phyloP scores from a whole-genome alignment of 2,329 filamentous ascomycete genomes.

The Sporothrix brunneoviolacea region DNA sequence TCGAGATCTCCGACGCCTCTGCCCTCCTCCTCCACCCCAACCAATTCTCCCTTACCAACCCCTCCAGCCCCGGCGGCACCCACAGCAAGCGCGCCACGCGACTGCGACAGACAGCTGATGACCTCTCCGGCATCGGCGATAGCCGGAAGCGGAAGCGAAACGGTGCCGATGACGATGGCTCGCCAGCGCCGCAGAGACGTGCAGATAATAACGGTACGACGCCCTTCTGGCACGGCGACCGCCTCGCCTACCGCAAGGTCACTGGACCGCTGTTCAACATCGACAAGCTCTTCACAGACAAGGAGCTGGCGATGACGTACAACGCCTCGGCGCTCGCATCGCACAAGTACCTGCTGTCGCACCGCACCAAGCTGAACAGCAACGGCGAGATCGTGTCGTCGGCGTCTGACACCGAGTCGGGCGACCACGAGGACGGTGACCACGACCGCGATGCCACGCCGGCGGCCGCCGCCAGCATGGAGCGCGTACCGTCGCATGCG shows the following conservation, averaged over 20 bases:
- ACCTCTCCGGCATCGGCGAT: constrained; percentile 48
- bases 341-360: constrained; percentile 54
- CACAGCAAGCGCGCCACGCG: constrained; percentile 58
- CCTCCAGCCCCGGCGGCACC: constrained; percentile 55
- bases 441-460: constrained; percentile 35
- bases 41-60: constrained; percentile 61
- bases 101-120: constrained; percentile 54
- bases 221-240: constrained; percentile 56
- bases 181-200: constrained; percentile 51
- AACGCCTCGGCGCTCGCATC: constrained; percentile 56
- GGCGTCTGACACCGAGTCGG: constrained; percentile 47
- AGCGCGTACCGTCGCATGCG: constrained; percentile 56
- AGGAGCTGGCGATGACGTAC: constrained; percentile 60
- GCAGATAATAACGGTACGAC: constrained; percentile 53
- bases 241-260: constrained; percentile 47
- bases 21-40: constrained; percentile 61
- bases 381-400: constrained; percentile 45
- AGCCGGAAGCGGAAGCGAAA: constrained; percentile 59
- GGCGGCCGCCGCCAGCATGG: constrained; percentile 46
- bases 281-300: constrained; percentile 65
- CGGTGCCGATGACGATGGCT: constrained; percentile 50
- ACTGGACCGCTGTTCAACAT: constrained; percentile 58
- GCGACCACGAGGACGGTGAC: constrained; percentile 44
- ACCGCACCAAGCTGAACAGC: constrained; percentile 42
- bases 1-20: constrained; percentile 61